Base-by-base conservation (phyloP, 495 filamentous ascomycete species). In the Clavariopsis aquatica region DNA sequence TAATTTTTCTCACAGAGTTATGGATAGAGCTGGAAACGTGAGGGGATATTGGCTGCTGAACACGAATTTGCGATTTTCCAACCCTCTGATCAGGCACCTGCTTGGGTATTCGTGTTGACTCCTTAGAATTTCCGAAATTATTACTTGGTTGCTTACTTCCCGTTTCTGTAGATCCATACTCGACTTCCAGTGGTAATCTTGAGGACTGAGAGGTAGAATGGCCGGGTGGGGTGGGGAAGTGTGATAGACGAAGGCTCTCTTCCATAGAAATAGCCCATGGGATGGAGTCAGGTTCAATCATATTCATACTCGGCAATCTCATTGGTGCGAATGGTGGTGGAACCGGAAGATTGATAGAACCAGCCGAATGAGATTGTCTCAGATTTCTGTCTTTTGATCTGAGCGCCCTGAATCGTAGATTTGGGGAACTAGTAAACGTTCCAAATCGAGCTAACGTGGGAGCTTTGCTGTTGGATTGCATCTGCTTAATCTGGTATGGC, bases 221-320 rank as follows among this genome's bases (percentile, higher is more conserved):
- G 22, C 15, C 13, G 5, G 66, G 66, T 0, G 49, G 56, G 19
- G 28, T 22, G 1, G 67, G 53, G 27, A 69, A 69, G 7, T 57
- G 60, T 1, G 67, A 65, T n/a, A 69, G 62, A 31, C 62, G 62
- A 34, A 69, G 62, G 24, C 68, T 66, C 31, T 70, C 63, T 17
- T 19, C 23, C 54, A 66, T 59, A 20, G 59, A 49, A 27, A 61
- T 38, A 20, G 67, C 62, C 67, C 67, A 69, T 1, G 62, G 52
- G 2, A 49, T 34, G 8, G 13, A 43, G 7, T 65, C 57, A n/a
- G 19, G 20, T 22, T 68, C 65, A 20, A 57, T 26, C 2, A 49
- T 28, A 4, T 27, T 20, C n/a, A 69, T 34, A 34, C 62, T 69
- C 1, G 67, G 67, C 13, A 69, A 51, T 17, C 67, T 38, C n/a